Base-by-base conservation (phyloP, 2,329 filamentous ascomycete species). In the Aspergillus candidus region DNA sequence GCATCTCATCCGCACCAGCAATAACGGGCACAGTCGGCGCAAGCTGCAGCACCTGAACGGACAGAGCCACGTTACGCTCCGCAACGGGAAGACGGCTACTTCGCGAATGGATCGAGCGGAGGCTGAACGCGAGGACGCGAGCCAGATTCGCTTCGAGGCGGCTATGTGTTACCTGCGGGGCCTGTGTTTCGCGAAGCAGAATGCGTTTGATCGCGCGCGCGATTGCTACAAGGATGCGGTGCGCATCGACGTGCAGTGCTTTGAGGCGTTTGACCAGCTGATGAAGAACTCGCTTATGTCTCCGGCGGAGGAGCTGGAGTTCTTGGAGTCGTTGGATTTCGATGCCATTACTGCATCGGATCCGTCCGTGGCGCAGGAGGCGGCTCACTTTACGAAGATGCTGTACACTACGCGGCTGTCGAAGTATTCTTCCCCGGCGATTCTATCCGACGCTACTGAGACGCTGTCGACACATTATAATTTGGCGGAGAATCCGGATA, bases 201-300 rank as follows among this genome's bases (percentile, higher is more conserved):
- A 97, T 66, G 87, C 91, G 18, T 97, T 97, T 58, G 93, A 98
- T 64, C 83, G 89, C 30, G 93, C 93, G 41, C 96, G 96, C 66
- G 90, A 97, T 59, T 97, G 93, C 71, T 98, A 97, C 76, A 97
- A 96, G 71, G 88, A 94, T 58, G 93, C 93, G 2, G 89, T 97
- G 36, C 82, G 87, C 49, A 96, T 98, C 60, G 93, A 98, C 62
- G 90, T 97, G 3, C 90, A 95, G 66, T 98, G 93, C 69, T 97
- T 95, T 62, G 93, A 98, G 68, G 93, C 93, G 0, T 97, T 98
- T 61, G 90, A 96, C 58, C 90, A 97, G 71, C 78, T 98, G 43
- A 96, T 97, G 83, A 88, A 89, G 70, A 98, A 98, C 70, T 87
- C 87, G 14, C 76, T 98, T 49, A 86, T 98, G 80, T 80, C 80